Base-by-base conservation (phyloP, 495 filamentous ascomycete genomes). In the Staphylotrichum tortipilum region DNA sequence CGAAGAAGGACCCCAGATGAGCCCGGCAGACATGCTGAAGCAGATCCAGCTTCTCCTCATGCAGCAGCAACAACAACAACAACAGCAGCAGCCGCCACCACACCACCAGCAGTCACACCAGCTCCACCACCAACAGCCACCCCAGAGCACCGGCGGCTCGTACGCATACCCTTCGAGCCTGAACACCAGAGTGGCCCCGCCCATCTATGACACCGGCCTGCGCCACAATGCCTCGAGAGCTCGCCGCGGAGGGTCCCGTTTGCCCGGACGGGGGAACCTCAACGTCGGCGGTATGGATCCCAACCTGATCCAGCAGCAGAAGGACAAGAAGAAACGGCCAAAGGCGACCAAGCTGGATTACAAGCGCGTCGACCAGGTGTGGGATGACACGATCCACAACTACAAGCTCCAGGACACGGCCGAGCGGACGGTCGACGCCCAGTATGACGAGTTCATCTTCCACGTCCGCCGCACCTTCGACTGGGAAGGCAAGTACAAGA, bases 401-500 rank as follows among this genome's bases (percentile, higher is more conserved):
- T 94, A 85, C 68, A 88, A 87, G 64, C 77, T 89, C 28, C 85
- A 81, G 33, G 87, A 91, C 59, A 91, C 84, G 11, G 79, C 83
- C 14, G 81, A 90, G 51, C 80, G 86, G 47, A 69, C 75, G 2
- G 77, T 78, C 44, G 81, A 80, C 22, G 78, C 87, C 33, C 83
- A 92, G 55, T 94, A 88, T 62, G 83, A 90, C 55, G 79, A 90
- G 50, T 92, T 85, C 61, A 76, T 90, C 37, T 95, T 95, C 68
- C 88, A 86, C 26, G 86, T 94, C 10, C 80, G 89, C 34, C 81
- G 89, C 47, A 84, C 80, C 43, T 94, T 94, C 59, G 82, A 89
- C 60, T 91, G 84, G 82, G 85, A 95, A 58, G 86, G 88, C 55
- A 90, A 90, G 59, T 90, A 89, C 60, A 70, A 78, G 50, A 76